Base-by-base conservation (phyloP, 2,329 filamentous ascomycete genomes). In the Stachybotrys chartarum region DNA sequence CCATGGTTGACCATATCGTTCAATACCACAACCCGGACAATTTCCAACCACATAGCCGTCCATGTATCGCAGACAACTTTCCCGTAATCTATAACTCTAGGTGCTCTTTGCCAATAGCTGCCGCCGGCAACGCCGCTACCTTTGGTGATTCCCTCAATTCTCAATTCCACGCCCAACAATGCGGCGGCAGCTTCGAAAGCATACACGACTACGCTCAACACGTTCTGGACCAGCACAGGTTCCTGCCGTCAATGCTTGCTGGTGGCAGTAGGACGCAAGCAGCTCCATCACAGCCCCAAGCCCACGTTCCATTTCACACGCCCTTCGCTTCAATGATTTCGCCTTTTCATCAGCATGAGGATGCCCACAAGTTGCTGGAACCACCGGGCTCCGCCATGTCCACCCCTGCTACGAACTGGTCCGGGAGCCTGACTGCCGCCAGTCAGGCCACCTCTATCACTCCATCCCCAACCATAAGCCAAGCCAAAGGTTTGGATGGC, bases 11-110 rank as follows among this genome's bases (percentile, higher is more conserved):
- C 39, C 68, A 69, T 56, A 64, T 70, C 30, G 57, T 67, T 44
- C 63, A 69, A 51, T 61, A 67, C 50, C 68, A 70, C 42, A 61
- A 67, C 50, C 63, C 65, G 10, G 59, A 56, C 30, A 59, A 62
- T 42, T 61, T 58, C 7, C 55, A 61, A 8, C 52, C 59, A 42
- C 60, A 66, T 45, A 55, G 59, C 47, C 60, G 62, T 14, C 60
- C 60, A 14, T 70, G 68, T 42, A 42, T 42, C 50, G 53, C 66
- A 17, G 66, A 64, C 24, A 64, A 68, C 45, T 59, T 68, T 44
- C 64, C 61, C 30, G 58, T 55, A 45, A 56, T 64, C 24, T 42
- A 64, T 10, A 60, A 63, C 18, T 57, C 63, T 24, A 64, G 59
- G 50, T 69, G 67, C 54, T 62, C 64, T 1, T 55, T 69, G 50